Evolutionary conservation across 179 eudicot genomes (phyloP).

Genomic region (Nepenthes alata): DNA sequence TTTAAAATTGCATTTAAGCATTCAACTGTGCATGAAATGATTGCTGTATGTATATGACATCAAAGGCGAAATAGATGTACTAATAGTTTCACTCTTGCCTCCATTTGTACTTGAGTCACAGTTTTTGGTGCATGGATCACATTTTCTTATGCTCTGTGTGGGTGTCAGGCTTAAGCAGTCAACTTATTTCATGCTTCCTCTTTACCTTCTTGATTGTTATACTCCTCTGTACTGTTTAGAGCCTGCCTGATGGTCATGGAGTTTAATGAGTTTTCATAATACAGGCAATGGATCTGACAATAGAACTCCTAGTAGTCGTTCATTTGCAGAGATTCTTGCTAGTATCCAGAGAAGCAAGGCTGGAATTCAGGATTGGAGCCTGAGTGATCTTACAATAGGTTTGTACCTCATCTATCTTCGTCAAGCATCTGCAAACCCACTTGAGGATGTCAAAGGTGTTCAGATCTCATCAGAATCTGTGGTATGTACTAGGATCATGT

Average conservation of each 20-base stretch:
- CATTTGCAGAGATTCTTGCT: slow-evolving; percentile 60
- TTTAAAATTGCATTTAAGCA: not conserved
- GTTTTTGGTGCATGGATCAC: too few relatives aligned
- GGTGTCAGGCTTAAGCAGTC: not conserved
- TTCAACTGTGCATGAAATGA: not conserved
- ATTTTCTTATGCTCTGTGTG: too few relatives aligned
- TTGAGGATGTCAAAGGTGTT: slow-evolving; percentile 68
- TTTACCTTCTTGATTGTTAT: not conserved
- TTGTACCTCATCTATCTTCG: slow-evolving; percentile 78
- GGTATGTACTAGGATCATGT: slow-evolving; percentile 29
- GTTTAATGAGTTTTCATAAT: slow-evolving; percentile 7
- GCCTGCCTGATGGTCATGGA: slow-evolving; percentile 1
- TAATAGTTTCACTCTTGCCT: not conserved
- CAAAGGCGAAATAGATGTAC: not conserved
- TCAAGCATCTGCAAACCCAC: slow-evolving; percentile 55
- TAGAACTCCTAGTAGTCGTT: slow-evolving; percentile 53
- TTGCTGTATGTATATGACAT: not conserved
- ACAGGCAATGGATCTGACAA: slow-evolving; percentile 45
- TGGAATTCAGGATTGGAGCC: slow-evolving; percentile 89
- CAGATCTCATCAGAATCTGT: slow-evolving; percentile 52
- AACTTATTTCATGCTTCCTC: not conserved
- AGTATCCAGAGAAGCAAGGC: slow-evolving; percentile 75
- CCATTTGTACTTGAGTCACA: too few relatives aligned
- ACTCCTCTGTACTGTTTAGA: not conserved
- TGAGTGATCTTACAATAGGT: slow-evolving; percentile 83